Base-by-base conservation (phyloP, 768 basidiomycete genomes). In the Podaxis sp. region DNA sequence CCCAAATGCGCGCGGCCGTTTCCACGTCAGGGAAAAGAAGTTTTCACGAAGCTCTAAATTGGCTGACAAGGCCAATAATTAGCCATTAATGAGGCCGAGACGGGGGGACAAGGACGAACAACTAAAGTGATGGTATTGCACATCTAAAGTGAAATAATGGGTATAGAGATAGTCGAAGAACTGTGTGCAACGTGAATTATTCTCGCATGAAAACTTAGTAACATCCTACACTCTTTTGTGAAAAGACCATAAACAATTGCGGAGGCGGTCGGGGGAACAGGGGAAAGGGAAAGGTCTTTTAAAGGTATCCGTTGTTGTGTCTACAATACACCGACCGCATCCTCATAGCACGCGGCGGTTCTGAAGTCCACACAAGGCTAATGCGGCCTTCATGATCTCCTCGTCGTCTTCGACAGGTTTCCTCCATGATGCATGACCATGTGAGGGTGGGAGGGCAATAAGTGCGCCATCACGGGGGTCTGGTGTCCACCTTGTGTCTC, bases 321-420 rank as follows among this genome's bases (percentile, higher is more conserved):
- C 27, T 55, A 62, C 54, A 62, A 40, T 50, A 49, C 9, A 13
- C 17, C 40, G 24, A 24, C 12, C 15, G 17, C 36, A 36, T 2
- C 22, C 25, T 65, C 43, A 63, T 58, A 63, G 43, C 19, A 8
- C 3, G 38, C 65, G 65, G 19, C 72, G 66, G 56, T 75, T 72
- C 29, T 80, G 79, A 60, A 83, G 76, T 37, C 88, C 88, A 70
- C 88, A 90, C 19, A 90, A 73, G 47, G 84, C 85, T 43, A 88
- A 74, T 27, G 89, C 89, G 24, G 87, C 89, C 64, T 82, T 83
- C 84, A 90, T 87, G 74, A 85, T 83, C 60, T 88, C 88, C 37
- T 87, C 84, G 70, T 89, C 85, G 50, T 82, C 79, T 22, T 67
- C 73, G 13, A 64, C 69, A 4, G 65, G 51, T 49, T 50, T 62